Percentiles rank a stretch among this genome's conserved stretches.
phyloP scores from a whole-genome alignment of 345 rosid species.

The Kernera saxatilis region DNA sequence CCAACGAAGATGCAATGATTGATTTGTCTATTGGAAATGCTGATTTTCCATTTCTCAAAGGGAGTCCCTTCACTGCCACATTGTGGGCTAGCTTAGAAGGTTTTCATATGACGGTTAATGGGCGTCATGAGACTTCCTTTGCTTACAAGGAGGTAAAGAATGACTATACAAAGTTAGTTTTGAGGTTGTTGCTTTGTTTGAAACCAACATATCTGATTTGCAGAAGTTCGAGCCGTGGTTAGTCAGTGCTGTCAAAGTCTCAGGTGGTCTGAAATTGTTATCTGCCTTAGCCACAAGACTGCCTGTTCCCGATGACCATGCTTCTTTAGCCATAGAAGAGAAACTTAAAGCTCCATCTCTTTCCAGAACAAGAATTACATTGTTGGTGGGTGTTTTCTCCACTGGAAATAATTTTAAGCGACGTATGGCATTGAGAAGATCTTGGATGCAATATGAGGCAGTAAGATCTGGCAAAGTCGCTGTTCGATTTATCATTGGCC shows the following conservation, averaged over 20 bases:
- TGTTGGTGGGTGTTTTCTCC: constrained; percentile 84
- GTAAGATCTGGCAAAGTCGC: constrained; percentile 71
- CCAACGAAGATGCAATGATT: constrained; percentile 23
- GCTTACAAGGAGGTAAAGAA: constrained; percentile 68
- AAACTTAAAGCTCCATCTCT: constrained; percentile 63
- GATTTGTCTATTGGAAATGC: constrained; percentile 44
- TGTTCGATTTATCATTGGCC: constrained; percentile 85
- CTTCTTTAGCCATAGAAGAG: constrained; percentile 50
- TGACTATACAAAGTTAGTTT: background rate
- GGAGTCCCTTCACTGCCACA: constrained; percentile 72
- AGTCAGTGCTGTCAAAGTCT: constrained; percentile 52
- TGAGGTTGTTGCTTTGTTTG: background rate
- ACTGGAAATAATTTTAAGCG: constrained; percentile 87
- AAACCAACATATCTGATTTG: constrained; percentile 6
- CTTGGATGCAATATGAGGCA: constrained; percentile 85
- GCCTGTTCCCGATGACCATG: constrained; percentile 66
- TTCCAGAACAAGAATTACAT: constrained; percentile 40
- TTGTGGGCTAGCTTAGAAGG: constrained; percentile 80
- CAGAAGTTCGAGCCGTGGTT: constrained; percentile 89
- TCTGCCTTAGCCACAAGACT: constrained; percentile 68
- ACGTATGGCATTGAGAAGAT: constrained; percentile 85
- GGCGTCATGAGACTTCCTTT: constrained; percentile 82
- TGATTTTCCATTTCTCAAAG: constrained; percentile 71
- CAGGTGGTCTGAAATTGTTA: constrained; percentile 52
- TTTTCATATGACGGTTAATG: constrained; percentile 85